These are phyloP conservation scores for Euphorbia celastroides DNA, from an alignment of 441 rosid species.

Conservation along the genomic window DNA sequence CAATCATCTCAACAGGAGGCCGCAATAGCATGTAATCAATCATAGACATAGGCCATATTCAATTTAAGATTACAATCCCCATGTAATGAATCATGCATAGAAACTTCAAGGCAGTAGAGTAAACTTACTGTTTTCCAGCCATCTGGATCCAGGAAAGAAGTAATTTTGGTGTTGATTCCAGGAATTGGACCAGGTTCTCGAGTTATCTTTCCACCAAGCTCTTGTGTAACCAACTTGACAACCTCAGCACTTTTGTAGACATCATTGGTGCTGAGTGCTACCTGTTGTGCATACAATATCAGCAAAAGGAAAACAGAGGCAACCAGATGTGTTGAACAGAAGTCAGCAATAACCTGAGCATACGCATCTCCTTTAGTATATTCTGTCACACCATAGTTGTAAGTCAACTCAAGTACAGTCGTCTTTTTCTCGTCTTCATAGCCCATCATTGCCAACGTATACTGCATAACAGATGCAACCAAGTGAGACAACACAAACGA, in stretches of 20 bases:
- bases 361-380: constrained; percentile 95
- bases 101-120: not conserved
- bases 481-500: constrained; percentile 5
- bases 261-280: constrained; percentile 85
- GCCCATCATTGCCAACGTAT: constrained; percentile 85
- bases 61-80: not conserved
- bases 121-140: constrained; percentile 93
- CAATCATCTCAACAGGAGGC: not conserved
- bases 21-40: not conserved
- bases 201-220: constrained; percentile 91
- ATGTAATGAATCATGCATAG: not conserved
- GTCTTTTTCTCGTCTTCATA: constrained; percentile 86
- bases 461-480: constrained; percentile 35
- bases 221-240: constrained; percentile 58
- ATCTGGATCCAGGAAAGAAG: constrained; percentile 87
- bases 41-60: not conserved
- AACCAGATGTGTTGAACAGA: constrained; percentile 7
- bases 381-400: constrained; percentile 80
- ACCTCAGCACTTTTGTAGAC: constrained; percentile 95
- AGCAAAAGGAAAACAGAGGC: not conserved
- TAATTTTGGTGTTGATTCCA: constrained; percentile 83
- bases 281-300: constrained; percentile 25
- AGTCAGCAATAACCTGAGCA: constrained; percentile 56
- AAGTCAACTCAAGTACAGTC: constrained; percentile 78
- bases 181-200: constrained; percentile 85